Percentiles rank a stretch among this genome's conserved stretches.
Evolutionary conservation across 169 alveolate genomes (phyloP).

Genomic region (Perkinsus marinus): DNA sequence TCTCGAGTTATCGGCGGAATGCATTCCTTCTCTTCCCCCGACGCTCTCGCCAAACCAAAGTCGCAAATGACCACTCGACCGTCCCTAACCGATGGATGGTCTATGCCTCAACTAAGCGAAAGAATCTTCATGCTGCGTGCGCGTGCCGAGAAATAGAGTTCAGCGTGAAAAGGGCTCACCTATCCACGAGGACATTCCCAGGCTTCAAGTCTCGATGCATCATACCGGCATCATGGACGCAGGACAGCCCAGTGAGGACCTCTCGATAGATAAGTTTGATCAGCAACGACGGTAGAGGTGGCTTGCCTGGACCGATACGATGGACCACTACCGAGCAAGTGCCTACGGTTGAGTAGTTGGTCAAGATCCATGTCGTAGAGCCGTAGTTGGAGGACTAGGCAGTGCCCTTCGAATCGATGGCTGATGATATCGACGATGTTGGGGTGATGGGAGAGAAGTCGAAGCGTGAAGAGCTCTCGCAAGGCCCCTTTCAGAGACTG

Average conservation of each 20-base stretch:
- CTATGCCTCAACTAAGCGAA: no score
- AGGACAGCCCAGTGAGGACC: not conserved
- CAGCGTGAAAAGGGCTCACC: not conserved
- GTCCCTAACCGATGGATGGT: not conserved
- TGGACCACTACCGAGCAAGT: not conserved
- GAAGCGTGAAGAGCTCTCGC: not conserved
- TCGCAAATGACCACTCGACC: not conserved
- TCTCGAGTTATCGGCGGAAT: not conserved
- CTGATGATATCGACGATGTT: not conserved
- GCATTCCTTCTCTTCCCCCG: not conserved
- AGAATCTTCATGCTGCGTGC: no score
- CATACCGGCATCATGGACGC: not conserved
- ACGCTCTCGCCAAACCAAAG: not conserved
- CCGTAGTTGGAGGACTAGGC: not conserved
- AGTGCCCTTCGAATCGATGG: not conserved
- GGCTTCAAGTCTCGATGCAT: not conserved
- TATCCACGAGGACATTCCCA: not conserved
- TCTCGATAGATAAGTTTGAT: not conserved
- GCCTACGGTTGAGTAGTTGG: not conserved
- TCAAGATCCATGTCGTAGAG: not conserved
- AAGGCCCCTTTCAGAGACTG: not conserved
- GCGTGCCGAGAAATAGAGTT: no score
- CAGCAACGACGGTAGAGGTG: not conserved
- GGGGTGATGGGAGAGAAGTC: not conserved
- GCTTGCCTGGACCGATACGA: not conserved